A percentile compares a stretch with the other conserved stretches of the same genome.
Evolutionary conservation across 495 filamentous ascomycete species (phyloP).

Genomic region (Cladorrhinum samala): DNA sequence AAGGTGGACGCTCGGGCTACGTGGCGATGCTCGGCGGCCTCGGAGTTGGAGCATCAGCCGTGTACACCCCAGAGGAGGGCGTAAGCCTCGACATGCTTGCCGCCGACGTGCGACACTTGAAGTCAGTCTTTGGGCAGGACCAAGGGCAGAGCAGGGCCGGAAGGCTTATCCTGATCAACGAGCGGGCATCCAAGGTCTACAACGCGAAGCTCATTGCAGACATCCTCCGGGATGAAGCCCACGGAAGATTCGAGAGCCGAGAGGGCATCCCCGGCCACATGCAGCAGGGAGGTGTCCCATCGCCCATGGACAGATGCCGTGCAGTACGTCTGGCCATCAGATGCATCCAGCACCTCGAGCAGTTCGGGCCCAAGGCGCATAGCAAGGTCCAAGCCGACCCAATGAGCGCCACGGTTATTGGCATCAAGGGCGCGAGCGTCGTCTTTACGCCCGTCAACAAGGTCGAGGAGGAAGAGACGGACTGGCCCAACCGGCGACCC

Average conservation of each 20-base stretch:
- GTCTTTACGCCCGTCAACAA: conserved; percentile 73
- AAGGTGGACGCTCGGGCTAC: conserved; percentile 92
- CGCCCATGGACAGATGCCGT: conserved; percentile 91
- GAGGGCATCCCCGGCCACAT: conserved; percentile 93
- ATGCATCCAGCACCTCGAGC: conserved; percentile 83
- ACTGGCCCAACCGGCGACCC: conserved; percentile 85
- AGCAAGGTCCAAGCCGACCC: conserved; percentile 65
- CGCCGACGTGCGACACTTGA: conserved; percentile 83
- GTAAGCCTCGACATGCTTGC: conserved; percentile 91
- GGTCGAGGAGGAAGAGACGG: conserved; percentile 77
- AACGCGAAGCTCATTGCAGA: conserved; percentile 87
- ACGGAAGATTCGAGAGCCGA: conserved; percentile 87
- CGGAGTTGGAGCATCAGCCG: conserved; percentile 83
- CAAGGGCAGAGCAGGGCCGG: conserved; percentile 86
- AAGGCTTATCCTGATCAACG: conserved; percentile 90
- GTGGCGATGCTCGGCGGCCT: conserved; percentile 87
- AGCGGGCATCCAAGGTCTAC: conserved; percentile 85
- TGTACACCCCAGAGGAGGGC: conserved; percentile 96
- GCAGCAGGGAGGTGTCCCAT: conserved; percentile 90
- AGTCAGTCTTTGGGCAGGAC: conserved; percentile 77
- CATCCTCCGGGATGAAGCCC: conserved; percentile 91
- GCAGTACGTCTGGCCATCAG: conserved; percentile 88
- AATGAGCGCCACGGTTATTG: conserved; percentile 73
- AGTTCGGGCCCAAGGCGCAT: conserved; percentile 57
- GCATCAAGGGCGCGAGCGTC: conserved; percentile 83